Evolutionary conservation across 2,329 filamentous ascomycete species (phyloP).

Genomic region (Xylariaceae sp.): DNA sequence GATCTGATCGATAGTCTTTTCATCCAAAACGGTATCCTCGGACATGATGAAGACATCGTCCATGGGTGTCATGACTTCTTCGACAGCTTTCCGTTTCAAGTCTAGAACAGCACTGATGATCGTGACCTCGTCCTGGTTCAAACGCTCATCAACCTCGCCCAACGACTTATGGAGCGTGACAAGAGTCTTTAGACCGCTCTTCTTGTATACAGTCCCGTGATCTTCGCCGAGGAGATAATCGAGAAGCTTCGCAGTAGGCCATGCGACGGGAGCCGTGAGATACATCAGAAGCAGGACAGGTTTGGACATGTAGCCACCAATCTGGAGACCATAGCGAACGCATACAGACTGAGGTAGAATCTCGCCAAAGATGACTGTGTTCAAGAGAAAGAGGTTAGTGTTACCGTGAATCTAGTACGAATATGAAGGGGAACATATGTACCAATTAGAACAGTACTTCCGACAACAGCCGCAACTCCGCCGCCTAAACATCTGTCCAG

Average conservation of each 20-base stretch:
- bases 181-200: conserved; percentile 93
- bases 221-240: conserved; percentile 92
- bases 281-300: conserved; percentile 91
- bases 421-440: conserved; percentile 38
- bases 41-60: conserved; percentile 95
- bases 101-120: conserved; percentile 98
- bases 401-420: neutral
- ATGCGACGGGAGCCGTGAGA: conserved; percentile 83
- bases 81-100: conserved; percentile 93
- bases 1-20: conserved; percentile 92
- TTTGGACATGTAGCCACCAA: conserved; percentile 91
- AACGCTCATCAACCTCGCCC: conserved; percentile 80
- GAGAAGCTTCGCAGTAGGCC: conserved; percentile 93
- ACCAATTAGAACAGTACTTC: conserved; percentile 94
- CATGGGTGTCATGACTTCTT: conserved; percentile 98
- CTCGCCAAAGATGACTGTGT: conserved; percentile 92
- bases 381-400: conserved; percentile 26
- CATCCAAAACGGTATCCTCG: conserved; percentile 90
- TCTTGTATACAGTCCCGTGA: conserved; percentile 96
- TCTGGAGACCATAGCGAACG: conserved; percentile 92
- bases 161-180: conserved; percentile 93
- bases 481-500: conserved; percentile 92
- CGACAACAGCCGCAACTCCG: conserved; percentile 90
- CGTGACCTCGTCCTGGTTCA: conserved; percentile 97
- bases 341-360: conserved; percentile 95